Base-by-base conservation (phyloP, 768 basidiomycete species). In the Lentinula raphanica region DNA sequence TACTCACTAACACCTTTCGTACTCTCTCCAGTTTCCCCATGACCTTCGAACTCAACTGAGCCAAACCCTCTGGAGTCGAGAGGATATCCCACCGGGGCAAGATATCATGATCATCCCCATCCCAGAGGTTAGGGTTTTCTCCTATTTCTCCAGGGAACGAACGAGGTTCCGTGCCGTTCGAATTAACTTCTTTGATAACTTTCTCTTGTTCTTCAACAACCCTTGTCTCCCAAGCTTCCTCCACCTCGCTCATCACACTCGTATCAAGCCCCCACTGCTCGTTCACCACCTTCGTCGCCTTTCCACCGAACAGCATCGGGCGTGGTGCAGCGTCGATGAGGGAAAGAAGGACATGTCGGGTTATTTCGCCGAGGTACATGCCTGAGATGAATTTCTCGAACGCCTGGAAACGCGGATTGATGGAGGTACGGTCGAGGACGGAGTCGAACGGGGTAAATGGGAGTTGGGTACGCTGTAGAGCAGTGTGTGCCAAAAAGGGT, bases 341-440 rank as follows among this genome's bases (percentile, higher is more conserved):
- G 49, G 92, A 82, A 29, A 94, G 78, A 54, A 98, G 78, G 64
- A 96, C 75, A 67, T 91, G 90, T 38, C 97, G 88, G 25, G 88
- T 82, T 61, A 98, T 83, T 73, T 99, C 97, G 58, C 97, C 97
- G 39, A 98, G 84, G 71, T 99, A 99, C 96, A 99, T 98, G 58
- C 97, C 97, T 1, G 94, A 97, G 64, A 99, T 90, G 75, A 97
- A 93, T 76, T 98, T 99, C 73, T 99, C 97, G 68, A 94, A 98
- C 2, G 91, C 91, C 69, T 98, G 97, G 69, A 82, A 88, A 35
- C 82, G 78, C 27, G 95, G 94, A 66, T 99, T 99, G 73, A 98
- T 98, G 58, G 89, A 92, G 66, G 89, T 84, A 53, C 97, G 87
- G 71, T 99, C 97, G 21, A 98, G 76, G 60, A 88, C 84, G 73